phyloP scores from a whole-genome alignment of 371 early-diverging fungal species.

The Mortierella sp. region DNA sequence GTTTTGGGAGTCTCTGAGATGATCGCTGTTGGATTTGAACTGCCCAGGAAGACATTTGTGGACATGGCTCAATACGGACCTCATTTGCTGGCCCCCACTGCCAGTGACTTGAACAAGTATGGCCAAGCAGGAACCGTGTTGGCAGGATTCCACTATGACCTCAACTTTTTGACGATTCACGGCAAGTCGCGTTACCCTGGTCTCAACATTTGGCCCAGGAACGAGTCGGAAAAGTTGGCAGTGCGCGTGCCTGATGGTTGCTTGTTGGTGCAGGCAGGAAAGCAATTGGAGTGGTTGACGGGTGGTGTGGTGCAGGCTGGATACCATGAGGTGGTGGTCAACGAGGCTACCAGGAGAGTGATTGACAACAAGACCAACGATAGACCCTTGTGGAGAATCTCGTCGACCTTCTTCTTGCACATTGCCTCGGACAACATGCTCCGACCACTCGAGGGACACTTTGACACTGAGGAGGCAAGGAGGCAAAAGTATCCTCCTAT shows the following conservation, averaged over 20 bases:
- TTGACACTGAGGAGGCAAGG: constrained; percentile 53
- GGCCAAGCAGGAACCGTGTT: constrained; percentile 68
- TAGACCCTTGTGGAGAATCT: constrained; percentile 74
- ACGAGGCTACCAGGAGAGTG: constrained; percentile 60
- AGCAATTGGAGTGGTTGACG: constrained; percentile 75
- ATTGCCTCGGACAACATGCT: constrained; percentile 69
- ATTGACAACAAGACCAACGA: constrained; percentile 58
- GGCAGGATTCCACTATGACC: constrained; percentile 73
- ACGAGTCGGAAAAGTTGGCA: constrained; percentile 62
- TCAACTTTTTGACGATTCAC: constrained; percentile 78
- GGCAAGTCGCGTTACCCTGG: constrained; percentile 81
- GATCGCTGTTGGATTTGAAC: constrained; percentile 70
- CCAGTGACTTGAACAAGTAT: constrained; percentile 67
- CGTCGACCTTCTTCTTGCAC: constrained; percentile 77
- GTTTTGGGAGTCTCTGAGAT: constrained; percentile 65
- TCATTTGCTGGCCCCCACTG: constrained; percentile 79
- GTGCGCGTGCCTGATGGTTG: constrained; percentile 75
- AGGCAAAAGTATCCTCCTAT: constrained; percentile 64
- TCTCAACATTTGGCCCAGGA: constrained; percentile 75
- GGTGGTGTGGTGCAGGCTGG: constrained; percentile 74
- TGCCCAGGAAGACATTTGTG: constrained; percentile 61
- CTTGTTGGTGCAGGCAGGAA: constrained; percentile 77
- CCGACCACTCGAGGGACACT: constrained; percentile 58
- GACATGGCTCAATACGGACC: constrained; percentile 66
- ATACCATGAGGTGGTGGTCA: constrained; percentile 79